Percentiles rank a stretch among this genome's conserved stretches.
These are phyloP conservation scores for Colletotrichum salicis DNA, from an alignment of 2,329 filamentous ascomycete species.

Conservation along the genomic window DNA sequence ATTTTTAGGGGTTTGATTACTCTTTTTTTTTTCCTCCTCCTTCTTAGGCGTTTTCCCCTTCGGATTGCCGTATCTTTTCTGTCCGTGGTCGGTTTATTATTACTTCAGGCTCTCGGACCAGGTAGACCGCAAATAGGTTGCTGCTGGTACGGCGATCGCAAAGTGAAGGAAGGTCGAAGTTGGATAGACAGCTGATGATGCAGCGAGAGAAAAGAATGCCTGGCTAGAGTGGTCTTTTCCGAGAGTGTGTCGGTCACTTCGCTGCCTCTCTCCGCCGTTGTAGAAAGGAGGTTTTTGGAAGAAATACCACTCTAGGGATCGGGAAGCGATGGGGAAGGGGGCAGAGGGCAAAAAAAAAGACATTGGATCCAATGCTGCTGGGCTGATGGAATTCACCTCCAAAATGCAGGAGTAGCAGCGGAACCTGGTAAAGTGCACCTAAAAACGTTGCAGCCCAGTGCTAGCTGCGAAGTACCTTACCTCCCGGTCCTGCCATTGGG, in stretches of 20 bases:
- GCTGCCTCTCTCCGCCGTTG: conserved; percentile 20
- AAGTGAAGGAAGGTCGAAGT: conserved; percentile 8
- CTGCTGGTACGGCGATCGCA: neutral
- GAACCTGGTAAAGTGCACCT: conserved; percentile 17
- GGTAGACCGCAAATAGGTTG: neutral
- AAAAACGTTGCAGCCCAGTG: conserved; percentile 13
- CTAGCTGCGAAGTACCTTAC: neutral
- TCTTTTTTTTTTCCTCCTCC: neutral
- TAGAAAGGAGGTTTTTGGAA: conserved; percentile 17
- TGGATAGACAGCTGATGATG: neutral
- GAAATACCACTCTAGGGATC: neutral
- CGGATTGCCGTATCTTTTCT: conserved; percentile 16
- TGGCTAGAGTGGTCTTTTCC: neutral
- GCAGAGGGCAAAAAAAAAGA: neutral
- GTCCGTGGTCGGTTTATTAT: conserved; percentile 22
- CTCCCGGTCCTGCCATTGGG: neutral
- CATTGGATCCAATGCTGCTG: neutral
- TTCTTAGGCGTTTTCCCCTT: neutral
- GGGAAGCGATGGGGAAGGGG: conserved; percentile 7
- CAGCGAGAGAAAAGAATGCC: neutral
- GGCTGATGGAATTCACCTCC: conserved; percentile 6
- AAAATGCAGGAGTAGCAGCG: conserved; percentile 15
- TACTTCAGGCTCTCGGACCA: conserved; percentile 26
- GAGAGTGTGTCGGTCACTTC: conserved; percentile 15
- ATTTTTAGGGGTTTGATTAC: conserved; percentile 29